Base-by-base conservation (phyloP, 306 rosid species). In the Sindora glabra region DNA sequence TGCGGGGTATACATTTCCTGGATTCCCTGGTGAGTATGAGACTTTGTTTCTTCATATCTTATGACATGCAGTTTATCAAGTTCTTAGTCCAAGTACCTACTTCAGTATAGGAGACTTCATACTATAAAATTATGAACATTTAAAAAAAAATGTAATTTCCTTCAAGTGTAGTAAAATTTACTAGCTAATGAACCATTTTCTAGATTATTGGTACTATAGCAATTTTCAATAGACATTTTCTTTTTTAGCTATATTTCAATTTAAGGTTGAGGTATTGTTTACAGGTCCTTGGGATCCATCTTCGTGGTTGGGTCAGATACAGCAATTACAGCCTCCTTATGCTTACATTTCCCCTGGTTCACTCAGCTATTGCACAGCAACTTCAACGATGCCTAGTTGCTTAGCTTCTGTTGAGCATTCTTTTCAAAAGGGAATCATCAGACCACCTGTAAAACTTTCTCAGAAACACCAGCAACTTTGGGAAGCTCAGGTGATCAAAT, bases 381-480 rank as follows among this genome's bases (percentile, higher is more conserved):
- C 72, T 44, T 29, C 71, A 10, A 8, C 22, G 17, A 25, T 49
- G 51, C 32, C 69, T 18, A 41, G 45, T 45, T 52, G 62, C 64
- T 42, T 53, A 23, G 22, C 74, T 37, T 50, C 76, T 15, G 38
- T 16, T 38, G 76, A 66, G 36, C 65, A 62, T 56, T 45, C 63
- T 53, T 34, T 38, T 57, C 67, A 67, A 52, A 78, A 67, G 47
- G 83, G 81, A 70, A 45, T 29, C 34, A 67, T 64, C 56, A 73
- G 37, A 23, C 45, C 83, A 38, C 27, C 61, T 1, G 58, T 55
- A 34, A 73, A 64, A 49, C 74, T 81, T 59, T 65, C 85, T 60
- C 77, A 61, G 45, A 73, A 74, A 59, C 81, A 81, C 68, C 76
- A 79, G 29, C 68, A 63, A 72, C 77, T 85, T 19, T 81, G 86